Percentiles rank a stretch among this genome's conserved stretches.
phyloP scores from a whole-genome alignment of 495 filamentous ascomycete species.

The Xylaria longipes region DNA sequence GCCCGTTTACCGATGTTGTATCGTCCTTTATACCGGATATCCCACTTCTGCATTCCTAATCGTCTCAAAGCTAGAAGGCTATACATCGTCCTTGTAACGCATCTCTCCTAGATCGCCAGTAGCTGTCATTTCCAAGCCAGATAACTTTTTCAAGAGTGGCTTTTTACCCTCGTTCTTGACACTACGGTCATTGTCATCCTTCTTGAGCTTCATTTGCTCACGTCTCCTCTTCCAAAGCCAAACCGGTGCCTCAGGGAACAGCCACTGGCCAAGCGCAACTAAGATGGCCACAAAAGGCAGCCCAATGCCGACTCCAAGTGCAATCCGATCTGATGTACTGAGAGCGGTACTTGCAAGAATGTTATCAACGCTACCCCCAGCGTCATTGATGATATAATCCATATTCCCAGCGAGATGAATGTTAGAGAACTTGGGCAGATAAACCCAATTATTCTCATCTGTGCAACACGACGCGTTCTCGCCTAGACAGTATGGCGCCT shows the following conservation, averaged over 20 bases:
- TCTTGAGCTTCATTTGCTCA: not conserved
- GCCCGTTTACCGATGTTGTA: not conserved
- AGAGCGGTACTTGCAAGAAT: not conserved
- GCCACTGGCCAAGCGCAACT: not conserved
- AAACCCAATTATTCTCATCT: not conserved
- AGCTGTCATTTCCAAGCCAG: not conserved
- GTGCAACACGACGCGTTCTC: not conserved
- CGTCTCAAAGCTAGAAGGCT: not conserved
- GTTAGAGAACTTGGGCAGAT: slow-evolving; percentile 6
- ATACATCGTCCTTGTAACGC: not conserved
- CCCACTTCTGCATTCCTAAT: not conserved
- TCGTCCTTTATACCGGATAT: not conserved
- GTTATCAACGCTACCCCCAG: not conserved
- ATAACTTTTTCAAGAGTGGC: not conserved
- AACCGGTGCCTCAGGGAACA: not conserved
- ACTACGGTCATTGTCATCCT: not conserved
- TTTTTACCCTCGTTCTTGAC: not conserved
- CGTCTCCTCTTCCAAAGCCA: not conserved
- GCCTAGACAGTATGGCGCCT: slow-evolving; percentile 2
- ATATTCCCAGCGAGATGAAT: not conserved
- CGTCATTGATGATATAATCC: not conserved
- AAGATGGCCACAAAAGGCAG: not conserved
- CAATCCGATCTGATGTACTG: not conserved
- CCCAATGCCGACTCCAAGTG: not conserved
- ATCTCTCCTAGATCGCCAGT: not conserved